Evolutionary conservation across 1,284 basidiomycete genomes (phyloP).

Genomic region (Cutaneotrichosporon arboriforme): DNA sequence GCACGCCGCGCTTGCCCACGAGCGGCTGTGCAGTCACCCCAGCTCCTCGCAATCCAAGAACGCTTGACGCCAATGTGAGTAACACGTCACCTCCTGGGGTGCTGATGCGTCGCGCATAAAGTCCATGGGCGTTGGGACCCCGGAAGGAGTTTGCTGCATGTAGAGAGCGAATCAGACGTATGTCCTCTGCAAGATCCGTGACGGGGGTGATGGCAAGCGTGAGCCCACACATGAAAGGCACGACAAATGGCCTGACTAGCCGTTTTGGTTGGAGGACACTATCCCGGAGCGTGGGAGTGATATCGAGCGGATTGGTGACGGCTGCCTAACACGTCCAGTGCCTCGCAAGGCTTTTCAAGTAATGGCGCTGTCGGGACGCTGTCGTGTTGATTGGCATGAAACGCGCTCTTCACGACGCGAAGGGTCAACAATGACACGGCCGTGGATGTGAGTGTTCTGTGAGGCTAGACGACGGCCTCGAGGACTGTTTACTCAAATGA

Average conservation of each 20-base stretch:
- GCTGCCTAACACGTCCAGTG: too few species aligned
- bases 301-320: too few species aligned
- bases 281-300: too few species aligned
- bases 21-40: slow-evolving; percentile 67
- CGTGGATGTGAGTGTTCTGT: too few species aligned
- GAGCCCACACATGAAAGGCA: slow-evolving; percentile 35
- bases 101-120: slow-evolving; percentile 10
- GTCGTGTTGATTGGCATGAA: too few species aligned
- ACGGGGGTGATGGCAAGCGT: slow-evolving; percentile 17
- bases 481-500: too few species aligned
- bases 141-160: slow-evolving; percentile 15
- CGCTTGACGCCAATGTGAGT: slow-evolving; percentile 63
- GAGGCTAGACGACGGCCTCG: too few species aligned
- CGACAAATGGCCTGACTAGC: neutral
- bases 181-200: neutral
- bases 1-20: slow-evolving; percentile 51
- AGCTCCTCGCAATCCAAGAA: slow-evolving; percentile 69
- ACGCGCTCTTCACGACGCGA: too few species aligned
- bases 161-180: slow-evolving; percentile 18
- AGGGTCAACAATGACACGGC: too few species aligned
- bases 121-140: slow-evolving; percentile 32
- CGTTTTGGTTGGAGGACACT: too few species aligned
- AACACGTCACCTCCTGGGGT: slow-evolving; percentile 12
- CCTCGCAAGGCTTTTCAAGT: too few species aligned
- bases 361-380: too few species aligned